Conservation (phyloP, 225 moss, liverwort and hornwort species). For the Thuidium tamariscinum region DNA sequence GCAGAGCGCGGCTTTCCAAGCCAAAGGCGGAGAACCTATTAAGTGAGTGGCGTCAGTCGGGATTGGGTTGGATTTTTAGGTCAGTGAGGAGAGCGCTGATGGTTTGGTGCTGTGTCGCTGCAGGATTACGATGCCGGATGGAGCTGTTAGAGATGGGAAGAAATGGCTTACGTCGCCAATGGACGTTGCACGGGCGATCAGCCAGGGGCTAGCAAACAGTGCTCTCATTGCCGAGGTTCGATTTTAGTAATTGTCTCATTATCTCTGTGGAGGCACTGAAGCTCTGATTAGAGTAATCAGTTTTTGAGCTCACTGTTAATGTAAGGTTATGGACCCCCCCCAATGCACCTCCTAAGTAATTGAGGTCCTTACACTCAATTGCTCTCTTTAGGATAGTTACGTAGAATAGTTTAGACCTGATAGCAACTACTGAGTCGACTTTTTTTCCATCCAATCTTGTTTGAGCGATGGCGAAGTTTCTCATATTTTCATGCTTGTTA, state of each 20-base stretch:
- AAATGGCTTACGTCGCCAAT: conserved; percentile 79
- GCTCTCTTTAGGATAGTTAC: neutral
- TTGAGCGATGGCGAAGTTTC: neutral
- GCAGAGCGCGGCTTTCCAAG: conserved; percentile 24
- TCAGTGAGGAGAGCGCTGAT: neutral
- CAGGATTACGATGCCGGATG: conserved; percentile 80
- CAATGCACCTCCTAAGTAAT: neutral
- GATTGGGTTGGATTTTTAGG: neutral
- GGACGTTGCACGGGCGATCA: conserved; percentile 69
- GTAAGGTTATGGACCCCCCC: neutral
- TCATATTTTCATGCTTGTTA: neutral
- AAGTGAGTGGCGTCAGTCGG: neutral
- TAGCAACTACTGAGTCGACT: neutral
- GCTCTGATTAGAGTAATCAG: neutral
- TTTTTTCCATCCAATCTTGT: neutral
- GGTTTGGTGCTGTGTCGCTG: neutral
- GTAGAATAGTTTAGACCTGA: neutral
- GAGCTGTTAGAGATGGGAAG: conserved; percentile 66
- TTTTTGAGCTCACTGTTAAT: neutral
- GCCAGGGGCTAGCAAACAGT: conserved; percentile 53
- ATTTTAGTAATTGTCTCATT: neutral
- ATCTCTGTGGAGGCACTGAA: neutral
- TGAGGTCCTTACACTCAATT: neutral
- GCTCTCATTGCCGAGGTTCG: conserved; percentile 78
- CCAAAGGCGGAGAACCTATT: conserved; percentile 61